Conservation (phyloP, 495 filamentous ascomycete species). For the Tuber brumale region DNA sequence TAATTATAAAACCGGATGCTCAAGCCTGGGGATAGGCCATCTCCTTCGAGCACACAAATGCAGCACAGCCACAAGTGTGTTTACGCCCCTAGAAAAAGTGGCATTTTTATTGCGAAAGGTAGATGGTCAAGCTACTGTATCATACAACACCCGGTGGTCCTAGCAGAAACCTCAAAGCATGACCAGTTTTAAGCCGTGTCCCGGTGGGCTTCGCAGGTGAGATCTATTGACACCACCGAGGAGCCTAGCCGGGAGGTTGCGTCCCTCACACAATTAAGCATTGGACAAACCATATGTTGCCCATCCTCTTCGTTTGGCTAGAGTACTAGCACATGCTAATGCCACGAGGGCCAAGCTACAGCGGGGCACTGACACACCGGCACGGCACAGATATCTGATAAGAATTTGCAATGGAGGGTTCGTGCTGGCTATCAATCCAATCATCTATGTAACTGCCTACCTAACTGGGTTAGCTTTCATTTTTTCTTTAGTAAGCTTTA, state of each 20-base stretch:
- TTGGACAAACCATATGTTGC: neutral
- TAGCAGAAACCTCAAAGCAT: no score
- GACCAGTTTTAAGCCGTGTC: neutral
- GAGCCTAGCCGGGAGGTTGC: neutral
- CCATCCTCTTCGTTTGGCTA: neutral
- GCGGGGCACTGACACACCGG: conserved; percentile 1
- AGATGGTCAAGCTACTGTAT: neutral
- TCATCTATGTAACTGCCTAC: no score
- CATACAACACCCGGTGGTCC: no score
- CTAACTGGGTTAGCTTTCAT: neutral
- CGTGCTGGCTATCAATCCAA: neutral
- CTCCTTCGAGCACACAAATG: neutral
- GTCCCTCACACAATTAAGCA: neutral
- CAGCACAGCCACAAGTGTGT: neutral
- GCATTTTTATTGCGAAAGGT: neutral
- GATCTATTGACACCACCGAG: no score
- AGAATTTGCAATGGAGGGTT: neutral
- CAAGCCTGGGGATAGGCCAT: neutral
- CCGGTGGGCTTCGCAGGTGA: neutral
- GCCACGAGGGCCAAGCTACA: neutral
- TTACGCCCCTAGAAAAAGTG: neutral
- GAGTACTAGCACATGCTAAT: neutral
- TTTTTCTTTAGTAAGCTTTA: neutral
- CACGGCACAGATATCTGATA: neutral
- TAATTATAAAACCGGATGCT: neutral